Percentiles rank a stretch among this genome's conserved stretches.
These are phyloP conservation scores for Xylaria longipes DNA, from an alignment of 495 filamentous ascomycete species.

Conservation along the genomic window DNA sequence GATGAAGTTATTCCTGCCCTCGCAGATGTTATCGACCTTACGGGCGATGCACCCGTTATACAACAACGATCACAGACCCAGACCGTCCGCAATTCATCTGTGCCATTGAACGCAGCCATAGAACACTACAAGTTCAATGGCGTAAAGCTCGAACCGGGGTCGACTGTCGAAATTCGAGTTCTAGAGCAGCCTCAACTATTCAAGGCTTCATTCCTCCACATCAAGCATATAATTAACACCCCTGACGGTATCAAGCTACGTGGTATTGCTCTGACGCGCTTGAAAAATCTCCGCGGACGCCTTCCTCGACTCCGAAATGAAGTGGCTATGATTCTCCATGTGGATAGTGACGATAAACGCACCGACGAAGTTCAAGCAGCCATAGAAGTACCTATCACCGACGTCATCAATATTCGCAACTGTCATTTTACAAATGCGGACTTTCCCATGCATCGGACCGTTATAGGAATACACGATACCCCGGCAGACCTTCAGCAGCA, in stretches of 20 bases:
- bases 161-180: conserved; percentile 44
- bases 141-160: conserved; percentile 34
- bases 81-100: conserved; percentile 22
- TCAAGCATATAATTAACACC: conserved; percentile 45
- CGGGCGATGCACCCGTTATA: conserved; percentile 18
- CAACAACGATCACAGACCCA: not conserved
- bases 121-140: conserved; percentile 31
- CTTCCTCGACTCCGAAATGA: conserved; percentile 58
- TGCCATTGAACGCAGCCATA: conserved; percentile 16
- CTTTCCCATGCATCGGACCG: conserved; percentile 49
- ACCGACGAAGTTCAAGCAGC: conserved; percentile 50
- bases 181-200: conserved; percentile 23
- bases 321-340: conserved; percentile 56
- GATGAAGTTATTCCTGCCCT: conserved; percentile 21
- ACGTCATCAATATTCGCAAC: conserved; percentile 46
- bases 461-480: conserved; percentile 28
- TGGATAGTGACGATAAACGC: conserved; percentile 51
- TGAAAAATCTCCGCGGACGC: conserved; percentile 46
- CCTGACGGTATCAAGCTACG: conserved; percentile 43
- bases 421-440: conserved; percentile 60
- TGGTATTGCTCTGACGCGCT: conserved; percentile 49
- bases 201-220: conserved; percentile 48
- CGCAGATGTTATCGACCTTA: conserved; percentile 35
- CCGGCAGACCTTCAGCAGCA: conserved; percentile 34
- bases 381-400: conserved; percentile 46